Base-by-base conservation (phyloP, 2,329 filamentous ascomycete genomes). In the Verticillium longisporum region DNA sequence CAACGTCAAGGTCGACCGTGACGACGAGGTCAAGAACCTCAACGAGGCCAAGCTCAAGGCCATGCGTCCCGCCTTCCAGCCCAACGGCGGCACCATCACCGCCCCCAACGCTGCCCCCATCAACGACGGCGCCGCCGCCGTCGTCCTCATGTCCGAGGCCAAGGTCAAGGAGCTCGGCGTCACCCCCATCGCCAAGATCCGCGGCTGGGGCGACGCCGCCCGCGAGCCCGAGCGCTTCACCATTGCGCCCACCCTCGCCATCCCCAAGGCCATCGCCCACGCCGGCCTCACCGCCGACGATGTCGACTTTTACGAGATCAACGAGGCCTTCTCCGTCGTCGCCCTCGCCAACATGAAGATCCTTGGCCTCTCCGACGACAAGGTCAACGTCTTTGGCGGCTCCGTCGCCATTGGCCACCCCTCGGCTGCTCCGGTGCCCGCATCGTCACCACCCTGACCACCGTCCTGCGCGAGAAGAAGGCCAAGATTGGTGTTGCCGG, bases 301-400 rank as follows among this genome's bases (percentile, higher is more conserved):
- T 62, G 83, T 99, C 62, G 94, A 98, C 71, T 95, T 87, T 69
- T 99, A 95, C 76, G 95, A 99, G 83, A 97, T 99, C 83, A 99
- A 99, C 82, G 95, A 99, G 83, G 95, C 95, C 53, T 99, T 99
- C 83, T 95, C 91, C 65, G 95, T 97, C 57, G 95, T 99, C 65
- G 92, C 95, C 45, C 84, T 99, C 59, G 93, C 95, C 67, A 99
- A 99, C 82, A 87, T 97, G 80, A 97, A 99, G 85, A 77, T 98
- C 60, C 87, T 99, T 50, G 83, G 82, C 64, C 79, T 99, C 61
- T 81, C 82, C 66, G 84, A 90, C 66, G 90, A 93, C 63, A 96
- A 92, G 79, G 93, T 99, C 73, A 99, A 99, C 79, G 81, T 98
- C 61, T 94, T 92, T 72, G 95, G 95, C 72, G 95, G 95, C 74